phyloP scores from a whole-genome alignment of 495 filamentous ascomycete species.

The Polyplosphaeria fusca region DNA sequence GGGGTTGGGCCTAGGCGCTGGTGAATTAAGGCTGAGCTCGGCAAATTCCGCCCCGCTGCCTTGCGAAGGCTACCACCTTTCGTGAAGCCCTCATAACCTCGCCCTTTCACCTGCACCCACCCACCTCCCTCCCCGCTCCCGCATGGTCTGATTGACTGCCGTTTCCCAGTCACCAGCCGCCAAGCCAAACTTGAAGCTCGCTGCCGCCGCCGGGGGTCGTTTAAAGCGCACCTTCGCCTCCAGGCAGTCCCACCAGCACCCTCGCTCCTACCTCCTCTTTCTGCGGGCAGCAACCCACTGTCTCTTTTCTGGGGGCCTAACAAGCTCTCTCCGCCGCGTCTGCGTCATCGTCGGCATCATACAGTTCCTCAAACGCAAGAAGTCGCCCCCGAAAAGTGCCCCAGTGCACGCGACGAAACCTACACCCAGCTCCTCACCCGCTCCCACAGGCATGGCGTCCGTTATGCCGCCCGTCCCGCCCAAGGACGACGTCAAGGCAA shows the following conservation, averaged over 20 bases:
- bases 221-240: background rate
- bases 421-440: background rate
- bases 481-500: conserved; percentile 78
- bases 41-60: no score
- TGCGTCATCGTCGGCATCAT: conserved; percentile 9
- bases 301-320: background rate
- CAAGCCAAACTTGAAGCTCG: background rate
- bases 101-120: no score
- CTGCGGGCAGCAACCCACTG: no score
- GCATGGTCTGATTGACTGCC: background rate
- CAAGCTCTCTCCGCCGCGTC: conserved; percentile 1
- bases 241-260: background rate
- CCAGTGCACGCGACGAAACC: conserved; percentile 25
- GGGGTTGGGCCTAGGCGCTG: no score
- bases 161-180: background rate
- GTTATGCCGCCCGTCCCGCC: conserved; percentile 52
- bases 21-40: no score
- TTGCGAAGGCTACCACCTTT: no score
- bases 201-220: background rate
- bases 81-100: no score
- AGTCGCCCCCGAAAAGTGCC: conserved; percentile 31
- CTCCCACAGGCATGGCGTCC: conserved; percentile 24
- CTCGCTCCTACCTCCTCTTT: background rate
- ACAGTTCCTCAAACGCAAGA: conserved; percentile 24
- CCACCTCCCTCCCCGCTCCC: no score